phyloP scores from a whole-genome alignment of 2,329 filamentous ascomycete species.

The Alternaria ventricosa region DNA sequence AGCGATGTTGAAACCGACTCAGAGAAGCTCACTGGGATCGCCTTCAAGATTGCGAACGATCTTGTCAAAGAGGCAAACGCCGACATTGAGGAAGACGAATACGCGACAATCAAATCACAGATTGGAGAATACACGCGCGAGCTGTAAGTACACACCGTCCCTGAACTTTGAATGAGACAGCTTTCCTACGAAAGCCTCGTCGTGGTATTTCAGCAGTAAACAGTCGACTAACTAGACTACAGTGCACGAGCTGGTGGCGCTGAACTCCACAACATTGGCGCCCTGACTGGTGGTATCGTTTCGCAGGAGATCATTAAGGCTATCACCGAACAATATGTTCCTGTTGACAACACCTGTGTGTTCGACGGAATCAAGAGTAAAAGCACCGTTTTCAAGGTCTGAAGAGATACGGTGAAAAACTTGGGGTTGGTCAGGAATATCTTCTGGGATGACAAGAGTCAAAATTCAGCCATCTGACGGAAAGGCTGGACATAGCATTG shows the following conservation, averaged over 20 bases:
- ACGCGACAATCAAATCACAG: slow-evolving; percentile 44
- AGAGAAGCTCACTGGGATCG: slow-evolving; percentile 53
- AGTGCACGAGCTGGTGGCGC: slow-evolving; percentile 76
- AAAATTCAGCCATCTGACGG: not conserved
- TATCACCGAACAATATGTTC: slow-evolving; percentile 72
- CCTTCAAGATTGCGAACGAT: slow-evolving; percentile 50
- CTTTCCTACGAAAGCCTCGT: not conserved
- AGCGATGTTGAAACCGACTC: slow-evolving; percentile 39
- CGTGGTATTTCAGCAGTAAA: not conserved
- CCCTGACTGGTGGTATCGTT: slow-evolving; percentile 86
- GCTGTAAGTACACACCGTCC: slow-evolving; percentile 44
- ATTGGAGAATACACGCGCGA: slow-evolving; percentile 51
- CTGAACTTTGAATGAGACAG: not conserved
- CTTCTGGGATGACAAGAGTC: not conserved
- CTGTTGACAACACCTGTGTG: slow-evolving; percentile 68
- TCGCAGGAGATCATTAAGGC: slow-evolving; percentile 97
- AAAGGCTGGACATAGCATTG: not conserved
- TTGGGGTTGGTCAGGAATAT: not conserved
- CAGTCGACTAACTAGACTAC: slow-evolving; percentile 9
- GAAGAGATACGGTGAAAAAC: not conserved
- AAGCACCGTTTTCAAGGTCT: slow-evolving; percentile 59
- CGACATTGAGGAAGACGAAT: slow-evolving; percentile 52
- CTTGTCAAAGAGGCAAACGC: slow-evolving; percentile 52
- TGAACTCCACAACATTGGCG: slow-evolving; percentile 91
- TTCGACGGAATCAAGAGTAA: slow-evolving; percentile 68